A percentile compares a stretch with the other conserved stretches of the same genome.
These are phyloP conservation scores for Clonostachys sp. DNA, from an alignment of 2,329 filamentous ascomycete genomes.

Conservation along the genomic window DNA sequence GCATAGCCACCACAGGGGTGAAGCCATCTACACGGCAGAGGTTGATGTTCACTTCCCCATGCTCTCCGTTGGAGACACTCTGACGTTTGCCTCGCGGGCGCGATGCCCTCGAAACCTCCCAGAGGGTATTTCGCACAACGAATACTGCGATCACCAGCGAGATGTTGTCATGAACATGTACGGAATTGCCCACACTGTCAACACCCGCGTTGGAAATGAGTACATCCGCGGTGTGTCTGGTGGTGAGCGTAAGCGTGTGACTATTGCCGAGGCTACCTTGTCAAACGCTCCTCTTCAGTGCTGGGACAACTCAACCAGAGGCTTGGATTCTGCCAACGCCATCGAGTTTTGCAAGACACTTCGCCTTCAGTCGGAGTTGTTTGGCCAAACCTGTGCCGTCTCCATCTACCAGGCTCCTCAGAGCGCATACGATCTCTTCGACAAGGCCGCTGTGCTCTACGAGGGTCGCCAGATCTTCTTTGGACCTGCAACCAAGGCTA, in stretches of 20 bases:
- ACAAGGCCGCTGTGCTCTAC: conserved; percentile 54
- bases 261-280: conserved; percentile 19
- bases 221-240: conserved; percentile 48
- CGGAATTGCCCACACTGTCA: conserved; percentile 48
- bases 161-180: conserved; percentile 52
- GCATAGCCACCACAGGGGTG: conserved; percentile 47
- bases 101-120: conserved; percentile 51
- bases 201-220: conserved; percentile 49
- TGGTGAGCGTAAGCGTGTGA: conserved; percentile 38
- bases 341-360: conserved; percentile 50
- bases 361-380: conserved; percentile 41
- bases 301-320: conserved; percentile 44
- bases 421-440: conserved; percentile 52
- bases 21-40: conserved; percentile 63
- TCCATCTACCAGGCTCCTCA: conserved; percentile 54
- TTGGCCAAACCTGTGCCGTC: conserved; percentile 40
- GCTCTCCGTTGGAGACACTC: conserved; percentile 55
- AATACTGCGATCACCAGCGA: conserved; percentile 40
- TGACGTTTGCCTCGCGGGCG: conserved; percentile 55
- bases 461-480: conserved; percentile 60
- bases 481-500: conserved; percentile 54
- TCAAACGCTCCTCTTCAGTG: conserved; percentile 16
- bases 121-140: conserved; percentile 31
- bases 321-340: conserved; percentile 47
- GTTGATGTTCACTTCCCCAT: conserved; percentile 59